Conservation (phyloP, 495 filamentous ascomycete species). For the Stereocaulon alpinum region DNA sequence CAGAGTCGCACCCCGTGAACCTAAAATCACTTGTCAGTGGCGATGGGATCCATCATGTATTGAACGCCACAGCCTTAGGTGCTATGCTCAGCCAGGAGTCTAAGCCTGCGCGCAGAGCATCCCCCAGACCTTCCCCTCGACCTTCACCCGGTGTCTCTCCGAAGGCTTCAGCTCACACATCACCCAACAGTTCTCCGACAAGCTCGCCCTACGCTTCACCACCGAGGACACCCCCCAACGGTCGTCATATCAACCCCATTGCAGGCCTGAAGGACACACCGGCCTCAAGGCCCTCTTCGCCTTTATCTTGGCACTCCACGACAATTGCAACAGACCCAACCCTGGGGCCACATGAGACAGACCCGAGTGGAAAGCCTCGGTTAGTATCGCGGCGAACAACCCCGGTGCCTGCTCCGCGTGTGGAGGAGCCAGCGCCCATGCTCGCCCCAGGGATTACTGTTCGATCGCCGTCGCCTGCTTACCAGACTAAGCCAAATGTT, state of each 20-base stretch:
- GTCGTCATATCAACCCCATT: conserved; percentile 7
- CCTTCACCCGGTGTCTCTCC: conserved; percentile 17
- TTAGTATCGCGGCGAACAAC: conserved; percentile 14
- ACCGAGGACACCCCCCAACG: conserved; percentile 18
- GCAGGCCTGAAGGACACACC: conserved; percentile 11
- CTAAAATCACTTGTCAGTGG: conserved; percentile 11
- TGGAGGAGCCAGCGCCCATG: neutral
- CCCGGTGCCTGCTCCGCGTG: conserved; percentile 8
- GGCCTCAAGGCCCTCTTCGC: conserved; percentile 18
- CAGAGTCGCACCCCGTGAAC: neutral
- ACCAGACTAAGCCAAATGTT: neutral
- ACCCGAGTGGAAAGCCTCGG: conserved; percentile 9
- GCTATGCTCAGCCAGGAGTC: conserved; percentile 5
- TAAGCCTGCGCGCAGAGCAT: conserved; percentile 9
- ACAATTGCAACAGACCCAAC: neutral
- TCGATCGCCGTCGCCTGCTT: conserved; percentile 17
- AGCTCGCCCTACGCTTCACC: conserved; percentile 19
- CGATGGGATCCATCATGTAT: neutral
- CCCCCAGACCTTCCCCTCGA: conserved; percentile 11
- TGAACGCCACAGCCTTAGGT: neutral
- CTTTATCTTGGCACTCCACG: conserved; percentile 12
- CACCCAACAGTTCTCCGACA: conserved; percentile 16
- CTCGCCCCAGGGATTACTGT: conserved; percentile 15
- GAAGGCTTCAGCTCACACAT: conserved; percentile 11
- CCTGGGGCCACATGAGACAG: conserved; percentile 1